phyloP scores from a whole-genome alignment of 2,329 filamentous ascomycete genomes.

The Neofusicoccum parvum region DNA sequence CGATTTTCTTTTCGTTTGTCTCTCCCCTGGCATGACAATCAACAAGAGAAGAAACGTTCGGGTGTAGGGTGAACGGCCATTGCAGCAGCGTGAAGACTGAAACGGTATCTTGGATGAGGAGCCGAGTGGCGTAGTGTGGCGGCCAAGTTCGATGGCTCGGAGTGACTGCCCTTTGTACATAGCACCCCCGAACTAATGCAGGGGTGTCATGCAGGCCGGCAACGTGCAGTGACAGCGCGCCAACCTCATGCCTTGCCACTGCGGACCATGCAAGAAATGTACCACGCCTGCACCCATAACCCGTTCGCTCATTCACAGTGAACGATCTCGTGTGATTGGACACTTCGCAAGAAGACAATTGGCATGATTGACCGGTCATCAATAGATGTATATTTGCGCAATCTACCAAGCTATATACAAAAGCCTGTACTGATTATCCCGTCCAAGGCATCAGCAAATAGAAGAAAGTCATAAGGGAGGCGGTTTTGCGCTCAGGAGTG shows the following conservation, averaged over 20 bases:
- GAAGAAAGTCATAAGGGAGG: neutral
- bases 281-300: no score
- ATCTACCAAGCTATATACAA: constrained; percentile 15
- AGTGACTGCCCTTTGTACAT: neutral
- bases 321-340: no score
- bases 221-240: neutral
- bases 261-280: neutral
- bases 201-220: neutral
- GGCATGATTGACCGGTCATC: neutral
- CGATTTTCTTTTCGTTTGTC: neutral
- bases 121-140: neutral
- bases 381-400: neutral
- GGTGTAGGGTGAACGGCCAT: neutral
- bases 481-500: neutral
- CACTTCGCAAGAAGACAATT: no score
- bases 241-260: neutral
- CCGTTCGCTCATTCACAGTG: no score
- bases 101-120: neutral
- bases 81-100: neutral
- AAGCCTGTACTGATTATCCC: neutral
- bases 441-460: neutral
- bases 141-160: neutral
- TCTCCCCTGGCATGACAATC: neutral
- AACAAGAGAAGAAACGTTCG: no score
- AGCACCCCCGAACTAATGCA: neutral